Evolutionary conservation across 192 early-diverging fungal species (phyloP).

Genomic region (Anaeromyces robustus): DNA sequence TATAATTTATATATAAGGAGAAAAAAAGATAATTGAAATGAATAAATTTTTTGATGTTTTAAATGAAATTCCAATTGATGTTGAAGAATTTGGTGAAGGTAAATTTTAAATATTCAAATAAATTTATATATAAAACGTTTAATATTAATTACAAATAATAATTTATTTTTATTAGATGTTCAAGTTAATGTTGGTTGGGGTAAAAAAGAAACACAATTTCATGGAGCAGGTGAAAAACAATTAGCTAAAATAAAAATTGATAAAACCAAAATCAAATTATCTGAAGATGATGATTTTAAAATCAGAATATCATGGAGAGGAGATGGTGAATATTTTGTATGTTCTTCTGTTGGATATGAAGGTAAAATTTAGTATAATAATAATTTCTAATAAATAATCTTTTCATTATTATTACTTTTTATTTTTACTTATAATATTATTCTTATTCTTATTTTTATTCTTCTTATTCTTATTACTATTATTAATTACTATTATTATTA

Average conservation of each 20-base stretch:
- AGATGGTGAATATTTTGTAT: slow-evolving; percentile 68
- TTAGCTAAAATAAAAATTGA: slow-evolving; percentile 35
- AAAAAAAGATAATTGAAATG: slow-evolving; percentile 62
- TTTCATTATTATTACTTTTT: no score
- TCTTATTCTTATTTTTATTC: no score
- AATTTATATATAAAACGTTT: not conserved
- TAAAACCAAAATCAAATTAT: slow-evolving; percentile 19
- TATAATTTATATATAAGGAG: slow-evolving; percentile 26
- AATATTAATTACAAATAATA: not conserved
- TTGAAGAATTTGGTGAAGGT: slow-evolving; percentile 53
- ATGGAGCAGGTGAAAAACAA: slow-evolving; percentile 70
- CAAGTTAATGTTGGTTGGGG: slow-evolving; percentile 90
- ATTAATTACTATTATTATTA: no score
- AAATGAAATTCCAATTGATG: slow-evolving; percentile 58
- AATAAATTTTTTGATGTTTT: slow-evolving; percentile 87
- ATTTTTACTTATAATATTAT: no score
- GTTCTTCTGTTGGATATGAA: slow-evolving; percentile 45
- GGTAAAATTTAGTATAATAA: no score
- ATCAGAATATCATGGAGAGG: slow-evolving; percentile 79
- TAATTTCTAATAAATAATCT: no score
- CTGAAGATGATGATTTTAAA: slow-evolving; percentile 48
- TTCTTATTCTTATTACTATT: no score
- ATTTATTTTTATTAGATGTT: slow-evolving; percentile 28
- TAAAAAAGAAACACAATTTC: slow-evolving; percentile 91
- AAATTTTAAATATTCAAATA: not conserved